Conservation (phyloP, 306 rosid species). For the Myrica gale region DNA sequence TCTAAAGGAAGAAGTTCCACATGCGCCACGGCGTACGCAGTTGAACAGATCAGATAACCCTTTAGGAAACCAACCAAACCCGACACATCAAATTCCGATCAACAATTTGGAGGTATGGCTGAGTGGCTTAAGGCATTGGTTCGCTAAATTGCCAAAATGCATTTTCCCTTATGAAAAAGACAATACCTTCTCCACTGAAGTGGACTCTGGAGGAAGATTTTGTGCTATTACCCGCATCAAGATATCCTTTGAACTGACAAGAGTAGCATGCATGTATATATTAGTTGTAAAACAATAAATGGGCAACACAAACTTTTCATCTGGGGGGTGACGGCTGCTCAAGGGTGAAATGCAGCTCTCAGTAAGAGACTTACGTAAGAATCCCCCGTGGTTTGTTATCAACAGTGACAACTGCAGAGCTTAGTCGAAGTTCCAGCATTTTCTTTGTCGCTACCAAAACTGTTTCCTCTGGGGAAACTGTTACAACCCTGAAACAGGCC, state of each 20-base stretch:
- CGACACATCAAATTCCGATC: too few species aligned
- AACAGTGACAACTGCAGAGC: slow-evolving; percentile 72
- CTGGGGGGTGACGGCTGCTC: neutral
- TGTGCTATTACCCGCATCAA: slow-evolving; percentile 91
- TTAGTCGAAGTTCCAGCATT: slow-evolving; percentile 70
- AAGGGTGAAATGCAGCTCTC: slow-evolving; percentile 13
- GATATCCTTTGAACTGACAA: slow-evolving; percentile 81
- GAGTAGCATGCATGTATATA: slow-evolving; percentile 17
- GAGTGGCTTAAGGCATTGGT: too few species aligned
- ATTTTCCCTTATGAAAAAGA: slow-evolving; percentile 22
- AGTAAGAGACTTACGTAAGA: slow-evolving; percentile 64
- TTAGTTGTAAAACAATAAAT: neutral
- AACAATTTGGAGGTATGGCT: too few species aligned
- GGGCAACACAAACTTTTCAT: slow-evolving; percentile 7
- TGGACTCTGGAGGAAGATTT: slow-evolving; percentile 64
- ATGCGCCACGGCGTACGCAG: too few species aligned
- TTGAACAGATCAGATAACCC: too few species aligned
- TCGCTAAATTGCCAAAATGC: neutral
- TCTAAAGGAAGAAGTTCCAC: neutral
- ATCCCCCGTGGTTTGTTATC: slow-evolving; percentile 81
- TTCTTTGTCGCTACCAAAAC: slow-evolving; percentile 68
- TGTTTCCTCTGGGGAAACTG: slow-evolving; percentile 67
- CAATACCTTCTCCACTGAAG: slow-evolving; percentile 83
- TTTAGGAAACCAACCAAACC: too few species aligned
- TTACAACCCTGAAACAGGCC: slow-evolving; percentile 62